phyloP scores from a whole-genome alignment of 1,284 basidiomycete genomes.

The Boletus sp. region DNA sequence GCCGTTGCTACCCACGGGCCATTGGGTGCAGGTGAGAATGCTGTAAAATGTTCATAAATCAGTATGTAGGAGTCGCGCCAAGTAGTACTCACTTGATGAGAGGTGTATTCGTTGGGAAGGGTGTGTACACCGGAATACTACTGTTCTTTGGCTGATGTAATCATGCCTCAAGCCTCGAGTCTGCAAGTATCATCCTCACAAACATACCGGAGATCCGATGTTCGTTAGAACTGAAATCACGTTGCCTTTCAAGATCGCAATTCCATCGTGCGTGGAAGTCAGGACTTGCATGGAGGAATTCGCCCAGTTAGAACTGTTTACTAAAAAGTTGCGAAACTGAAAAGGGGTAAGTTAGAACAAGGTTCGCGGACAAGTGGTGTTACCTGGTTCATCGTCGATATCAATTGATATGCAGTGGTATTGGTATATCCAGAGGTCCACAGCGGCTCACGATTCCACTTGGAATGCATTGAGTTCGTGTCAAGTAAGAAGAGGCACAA shows the following conservation, averaged over 20 bases:
- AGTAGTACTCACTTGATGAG: constrained; percentile 49
- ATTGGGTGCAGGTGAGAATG: constrained; percentile 59
- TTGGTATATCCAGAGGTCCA: constrained; percentile 71
- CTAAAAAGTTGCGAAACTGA: constrained; percentile 69
- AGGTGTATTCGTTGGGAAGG: constrained; percentile 43
- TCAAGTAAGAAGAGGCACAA: not conserved
- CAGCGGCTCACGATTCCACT: constrained; percentile 74
- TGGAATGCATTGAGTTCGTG: constrained; percentile 1
- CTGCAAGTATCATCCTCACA: not conserved
- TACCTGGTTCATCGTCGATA: constrained; percentile 62
- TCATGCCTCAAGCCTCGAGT: not conserved
- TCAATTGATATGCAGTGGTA: constrained; percentile 57
- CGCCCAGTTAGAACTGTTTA: constrained; percentile 59
- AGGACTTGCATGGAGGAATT: constrained; percentile 56
- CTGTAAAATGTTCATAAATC: constrained; percentile 32
- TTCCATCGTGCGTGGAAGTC: constrained; percentile 50
- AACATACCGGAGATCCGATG: constrained; percentile 65
- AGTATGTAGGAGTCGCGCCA: not conserved
- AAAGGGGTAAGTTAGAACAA: constrained; percentile 1
- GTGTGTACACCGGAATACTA: constrained; percentile 52
- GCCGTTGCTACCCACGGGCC: constrained; percentile 60
- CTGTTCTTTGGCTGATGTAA: constrained; percentile 48
- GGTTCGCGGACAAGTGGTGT: not conserved
- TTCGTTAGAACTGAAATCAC: constrained; percentile 72
- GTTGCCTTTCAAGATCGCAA: constrained; percentile 71